Percentiles rank a stretch among this genome's conserved stretches.
These are phyloP conservation scores for Carallia pectinifolia DNA, from an alignment of 345 rosid species.

Conservation along the genomic window DNA sequence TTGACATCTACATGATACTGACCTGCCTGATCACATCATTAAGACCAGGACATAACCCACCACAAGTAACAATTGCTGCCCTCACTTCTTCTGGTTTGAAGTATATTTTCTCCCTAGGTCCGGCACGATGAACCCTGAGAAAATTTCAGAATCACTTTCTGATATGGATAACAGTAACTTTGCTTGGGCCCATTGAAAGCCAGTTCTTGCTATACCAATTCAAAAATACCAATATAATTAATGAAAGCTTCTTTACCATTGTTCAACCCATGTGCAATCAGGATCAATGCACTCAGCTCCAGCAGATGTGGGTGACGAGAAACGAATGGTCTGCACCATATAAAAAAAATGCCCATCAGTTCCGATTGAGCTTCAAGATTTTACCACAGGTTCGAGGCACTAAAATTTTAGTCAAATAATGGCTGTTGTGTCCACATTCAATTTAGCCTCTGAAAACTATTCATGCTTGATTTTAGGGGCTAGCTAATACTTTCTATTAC, in stretches of 20 bases:
- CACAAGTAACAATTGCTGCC: slow-evolving; percentile 92
- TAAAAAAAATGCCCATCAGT: background rate
- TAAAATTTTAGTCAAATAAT: background rate
- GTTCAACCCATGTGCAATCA: slow-evolving; percentile 85
- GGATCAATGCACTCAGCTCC: slow-evolving; percentile 86
- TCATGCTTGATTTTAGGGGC: background rate
- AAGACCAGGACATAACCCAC: slow-evolving; percentile 95
- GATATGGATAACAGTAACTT: background rate
- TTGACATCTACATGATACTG: slow-evolving; percentile 16
- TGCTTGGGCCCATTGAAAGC: background rate
- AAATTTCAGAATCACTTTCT: slow-evolving; percentile 8
- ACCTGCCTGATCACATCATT: slow-evolving; percentile 94
- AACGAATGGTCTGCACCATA: slow-evolving; percentile 57
- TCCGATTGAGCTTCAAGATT: background rate
- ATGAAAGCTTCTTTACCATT: slow-evolving; percentile 50
- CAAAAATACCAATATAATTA: slow-evolving; percentile 2
- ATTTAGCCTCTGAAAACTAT: background rate
- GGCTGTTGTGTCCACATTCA: background rate
- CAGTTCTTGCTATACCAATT: slow-evolving; percentile 11
- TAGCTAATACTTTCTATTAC: too few relatives aligned
- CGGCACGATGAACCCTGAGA: slow-evolving; percentile 89
- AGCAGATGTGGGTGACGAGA: slow-evolving; percentile 76
- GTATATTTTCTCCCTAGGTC: slow-evolving; percentile 86
- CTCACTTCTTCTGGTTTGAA: slow-evolving; percentile 87
- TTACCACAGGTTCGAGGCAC: background rate